Base-by-base conservation (phyloP, 2,329 filamentous ascomycete species). In the Cucurbitaria berberidis region DNA sequence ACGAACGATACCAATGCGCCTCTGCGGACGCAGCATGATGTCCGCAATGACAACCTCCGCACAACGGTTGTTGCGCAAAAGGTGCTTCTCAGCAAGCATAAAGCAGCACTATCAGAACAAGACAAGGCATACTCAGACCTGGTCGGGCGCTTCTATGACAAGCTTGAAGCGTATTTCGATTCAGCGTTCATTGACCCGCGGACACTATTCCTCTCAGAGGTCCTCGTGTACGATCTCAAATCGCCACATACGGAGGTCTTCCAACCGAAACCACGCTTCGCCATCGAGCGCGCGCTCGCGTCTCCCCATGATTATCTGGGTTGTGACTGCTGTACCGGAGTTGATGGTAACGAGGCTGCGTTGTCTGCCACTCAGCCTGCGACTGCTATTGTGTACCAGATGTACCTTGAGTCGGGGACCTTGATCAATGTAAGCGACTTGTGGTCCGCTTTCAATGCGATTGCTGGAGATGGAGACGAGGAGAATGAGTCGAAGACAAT, bases 21-120 rank as follows among this genome's bases (percentile, higher is more conserved):
- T 80, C 80, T 96, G 26, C 86, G 87, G 57, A 96, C 88, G 75
- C 88, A 88, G 69, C 89, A 95, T 72, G 88, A 88, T 63, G 82
- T 88, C 10, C 87, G 88, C 36, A 80, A 83, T 74, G 87, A 86
- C 59, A 86, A 89, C 38, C 76, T 91, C 35, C 83, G 91, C 39
- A 91, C 90, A 1, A 93, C 90, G 0, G 85, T 93, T 27, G 86
- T 93, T 45, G 89, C 89, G 15, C 89, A 93, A 68, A 89, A 90
- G 69, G 89, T 95, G 16, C 87, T 92, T 66, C 80, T 95, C 35
- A 91, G 88, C 74, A 89, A 86, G 58, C 87, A 92, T 69, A 87
- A 87, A 60, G 86, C 89, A 1, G 80, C 84, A 3, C 80, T 93
- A 24, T 89, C 88, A 0, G 82, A 87, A 39, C 81, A 88, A 60